Conservation (phyloP, 768 basidiomycete species). For the Hypholoma sublateritium region DNA sequence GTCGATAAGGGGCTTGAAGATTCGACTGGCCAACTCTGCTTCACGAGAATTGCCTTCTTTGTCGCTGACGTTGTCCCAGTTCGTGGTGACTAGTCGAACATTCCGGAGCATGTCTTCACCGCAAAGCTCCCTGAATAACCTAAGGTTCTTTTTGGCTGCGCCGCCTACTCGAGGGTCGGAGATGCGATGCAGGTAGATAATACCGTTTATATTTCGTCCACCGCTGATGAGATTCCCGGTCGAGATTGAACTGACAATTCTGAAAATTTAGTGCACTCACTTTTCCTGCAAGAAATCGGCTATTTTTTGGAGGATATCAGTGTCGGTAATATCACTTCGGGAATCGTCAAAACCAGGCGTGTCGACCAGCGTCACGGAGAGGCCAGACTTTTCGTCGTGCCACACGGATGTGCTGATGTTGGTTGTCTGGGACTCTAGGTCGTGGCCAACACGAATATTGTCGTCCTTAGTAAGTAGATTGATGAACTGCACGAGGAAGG, state of each 20-base stretch:
- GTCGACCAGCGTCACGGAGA: conserved; percentile 12
- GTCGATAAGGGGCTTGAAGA: conserved; percentile 43
- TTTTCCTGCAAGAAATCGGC: conserved; percentile 12
- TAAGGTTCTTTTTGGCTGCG: conserved; percentile 40
- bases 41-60: conserved; percentile 33
- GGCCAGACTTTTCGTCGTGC: too few relatives aligned
- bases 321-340: conserved; percentile 26
- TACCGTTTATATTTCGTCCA: conserved; percentile 15
- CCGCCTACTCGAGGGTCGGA: conserved; percentile 35
- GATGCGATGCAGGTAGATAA: conserved; percentile 43
- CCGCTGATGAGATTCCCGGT: too few relatives aligned
- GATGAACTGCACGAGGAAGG: too few relatives aligned
- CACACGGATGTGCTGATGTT: too few relatives aligned
- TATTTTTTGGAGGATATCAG: conserved; percentile 36
- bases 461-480: too few relatives aligned
- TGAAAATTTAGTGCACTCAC: too few relatives aligned
- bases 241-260: too few relatives aligned
- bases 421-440: too few relatives aligned
- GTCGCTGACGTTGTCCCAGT: background rate
- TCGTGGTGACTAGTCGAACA: conserved; percentile 4
- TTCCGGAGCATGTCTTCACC: conserved; percentile 35
- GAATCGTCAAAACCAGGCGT: conserved; percentile 29
- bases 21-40: conserved; percentile 23
- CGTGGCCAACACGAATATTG: too few relatives aligned
- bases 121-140: conserved; percentile 46